Evolutionary conservation across 352 stramenopile species (phyloP).

Genomic region (Lagenidium giganteum): DNA sequence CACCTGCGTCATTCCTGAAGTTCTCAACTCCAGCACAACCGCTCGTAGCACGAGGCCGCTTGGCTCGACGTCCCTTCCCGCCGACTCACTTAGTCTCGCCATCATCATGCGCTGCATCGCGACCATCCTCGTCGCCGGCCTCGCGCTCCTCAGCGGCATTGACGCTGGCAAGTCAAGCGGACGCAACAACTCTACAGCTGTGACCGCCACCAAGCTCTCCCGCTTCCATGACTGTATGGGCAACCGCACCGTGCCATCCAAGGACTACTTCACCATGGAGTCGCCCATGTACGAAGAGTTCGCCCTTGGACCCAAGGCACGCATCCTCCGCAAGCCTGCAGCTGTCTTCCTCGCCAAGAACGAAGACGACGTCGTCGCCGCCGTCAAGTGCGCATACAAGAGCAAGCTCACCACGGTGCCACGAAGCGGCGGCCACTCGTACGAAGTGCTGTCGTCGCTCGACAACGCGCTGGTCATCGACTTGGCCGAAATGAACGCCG

Average conservation of each 20-base stretch:
- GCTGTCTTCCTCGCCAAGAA: conserved; percentile 40
- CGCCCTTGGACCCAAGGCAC: conserved; percentile 42
- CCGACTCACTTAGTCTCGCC: no score
- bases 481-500: conserved; percentile 46
- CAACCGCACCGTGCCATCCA: conserved; percentile 10
- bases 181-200: no score
- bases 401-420: conserved; percentile 32
- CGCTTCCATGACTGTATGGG: no score
- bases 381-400: conserved; percentile 29
- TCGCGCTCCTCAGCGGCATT: no score
- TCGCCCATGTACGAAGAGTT: conserved; percentile 31
- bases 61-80: no score
- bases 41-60: no score
- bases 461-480: conserved; percentile 51
- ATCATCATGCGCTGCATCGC: no score
- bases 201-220: no score
- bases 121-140: no score
- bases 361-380: conserved; percentile 36
- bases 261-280: conserved; percentile 16
- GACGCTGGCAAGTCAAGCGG: no score
- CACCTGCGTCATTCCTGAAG: no score
- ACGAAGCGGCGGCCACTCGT: conserved; percentile 45
- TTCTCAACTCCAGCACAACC: no score
- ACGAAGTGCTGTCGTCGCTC: conserved; percentile 54
- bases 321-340: conserved; percentile 33